Conservation (phyloP, 2,329 filamentous ascomycete genomes). For the Hypoxylon sp. region DNA sequence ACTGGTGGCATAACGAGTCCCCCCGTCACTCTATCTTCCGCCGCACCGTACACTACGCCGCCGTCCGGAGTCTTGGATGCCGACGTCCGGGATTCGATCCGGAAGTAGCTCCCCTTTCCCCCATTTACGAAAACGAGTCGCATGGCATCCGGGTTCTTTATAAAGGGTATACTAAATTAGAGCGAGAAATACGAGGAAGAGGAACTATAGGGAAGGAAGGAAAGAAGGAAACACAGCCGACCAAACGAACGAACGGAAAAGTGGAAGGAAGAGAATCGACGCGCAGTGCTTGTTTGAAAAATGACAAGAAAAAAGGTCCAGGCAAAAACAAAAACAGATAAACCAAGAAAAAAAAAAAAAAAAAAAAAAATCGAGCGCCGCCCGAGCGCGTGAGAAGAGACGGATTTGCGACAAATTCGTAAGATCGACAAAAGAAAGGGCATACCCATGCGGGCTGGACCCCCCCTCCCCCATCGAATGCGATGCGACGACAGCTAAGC, state of each 20-base stretch:
- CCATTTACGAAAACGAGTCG: background rate
- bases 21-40: background rate
- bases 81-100: background rate
- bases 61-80: background rate
- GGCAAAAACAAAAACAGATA: constrained; percentile 1
- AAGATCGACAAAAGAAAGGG: constrained; percentile 29
- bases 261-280: no score
- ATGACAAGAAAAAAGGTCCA: constrained; percentile 14
- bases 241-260: no score
- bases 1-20: background rate
- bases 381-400: constrained; percentile 8
- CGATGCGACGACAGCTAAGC: constrained; percentile 8
- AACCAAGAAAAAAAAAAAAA: background rate
- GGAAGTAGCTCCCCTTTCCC: background rate
- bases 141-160: constrained; percentile 3
- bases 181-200: background rate
- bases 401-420: constrained; percentile 28
- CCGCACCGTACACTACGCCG: no score
- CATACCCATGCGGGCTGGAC: constrained; percentile 23
- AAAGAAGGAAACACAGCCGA: background rate
- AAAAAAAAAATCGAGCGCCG: constrained; percentile 1
- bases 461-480: constrained; percentile 7
- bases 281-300: background rate
- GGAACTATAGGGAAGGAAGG: constrained; percentile 3
- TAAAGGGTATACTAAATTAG: constrained; percentile 13